Base-by-base conservation (phyloP, 495 filamentous ascomycete genomes). In the Pseudotulostoma volvatum region DNA sequence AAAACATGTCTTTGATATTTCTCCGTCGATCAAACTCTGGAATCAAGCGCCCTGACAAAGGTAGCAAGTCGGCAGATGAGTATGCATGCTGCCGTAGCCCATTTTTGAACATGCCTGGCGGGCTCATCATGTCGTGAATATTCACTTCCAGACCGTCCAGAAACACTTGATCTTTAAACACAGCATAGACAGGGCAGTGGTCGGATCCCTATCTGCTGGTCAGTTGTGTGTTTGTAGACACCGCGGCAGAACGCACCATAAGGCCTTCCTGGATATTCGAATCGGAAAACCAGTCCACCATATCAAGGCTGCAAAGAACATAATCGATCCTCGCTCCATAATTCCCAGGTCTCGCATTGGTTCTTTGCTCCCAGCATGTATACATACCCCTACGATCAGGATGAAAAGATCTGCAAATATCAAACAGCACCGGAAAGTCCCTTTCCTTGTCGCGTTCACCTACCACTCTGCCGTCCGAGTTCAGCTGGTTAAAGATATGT, bases 231-330 rank as follows among this genome's bases (percentile, higher is more conserved):
- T 34, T n/a, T 8, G 14, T 31, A 11, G 4, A 7, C 14, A 38
- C 13, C 4, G 11, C 17, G 15, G 23, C 1, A 18, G 38, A 38
- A 45, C 57, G 14, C 57, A 77, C 76, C 70, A 94, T 74, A 7
- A 97, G 62, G 2, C 88, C 90, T 56, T 95, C 87, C 51, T 95
- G 90, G 20, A 96, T 96, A 47, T 95, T 84, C n/a, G 83, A 74
- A 39, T 83, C 79, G 18, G 54, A 61, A 51, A 93, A 82, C 87
- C 87, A 96, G 39, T 70, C 58, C 44, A 76, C 80, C 74, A 94
- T 88, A 23, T 71, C 68, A 31, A 77, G 60, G 43, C 73, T 87
- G 52, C 84, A 88, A 4, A 95, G 67, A 19, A 97, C 76, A 56
- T 93, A 96, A 51, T 97, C 90, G 39, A 97, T 95, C 20, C 90